Evolutionary conservation across 2,329 filamentous ascomycete species (phyloP), one percentile per base, ranked within the genome.

Genomic region (Trichoderma brevicompactum): DNA sequence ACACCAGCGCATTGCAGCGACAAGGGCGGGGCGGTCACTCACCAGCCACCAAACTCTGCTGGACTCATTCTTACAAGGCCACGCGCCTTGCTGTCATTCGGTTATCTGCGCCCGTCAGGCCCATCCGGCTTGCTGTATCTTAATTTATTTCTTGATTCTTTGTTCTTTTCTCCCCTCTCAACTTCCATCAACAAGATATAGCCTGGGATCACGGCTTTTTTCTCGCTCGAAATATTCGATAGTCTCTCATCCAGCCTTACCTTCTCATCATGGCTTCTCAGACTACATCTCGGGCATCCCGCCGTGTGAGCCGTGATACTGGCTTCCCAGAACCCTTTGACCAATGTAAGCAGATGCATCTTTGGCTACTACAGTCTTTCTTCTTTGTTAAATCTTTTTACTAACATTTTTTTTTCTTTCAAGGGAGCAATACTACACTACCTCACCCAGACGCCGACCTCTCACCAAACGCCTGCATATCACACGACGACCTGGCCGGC

Each of bases 401-500:
- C 28, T 58, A 13, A 58, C 23, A 12, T 46, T 49, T 13, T 17
- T 56, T 10, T 19, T 28, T 13, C 17, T 36, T 17, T 7, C 15
- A 66, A 83, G 82, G 74, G 52, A 79, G 82, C 67, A 89, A 87
- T 70, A 89, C 87, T 13, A 87, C 86, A 2, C 78, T 86, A 15
- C 85, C 84, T 19, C 86, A 89, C 67, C 87, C 87, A 23, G 85
- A 87, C 17, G 87, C 87, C 65, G 81, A 87, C 69, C 79, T 85
- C 7, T 83, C 81, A 13, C 81, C 82, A 55, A 80, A 85, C 67
- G 87, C 86, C 50, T 82, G 78, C 70, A 85, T 89, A 66, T 81
- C 81, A 44, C 80, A 83, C 62, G 81, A 83, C 61, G 85, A 88
- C 68, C 75, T 86, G 50, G 78, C 81, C 61, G 75, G 81, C 1